These are phyloP conservation scores for Conringia planisiliqua DNA, from an alignment of 345 rosid species.

Conservation along the genomic window DNA sequence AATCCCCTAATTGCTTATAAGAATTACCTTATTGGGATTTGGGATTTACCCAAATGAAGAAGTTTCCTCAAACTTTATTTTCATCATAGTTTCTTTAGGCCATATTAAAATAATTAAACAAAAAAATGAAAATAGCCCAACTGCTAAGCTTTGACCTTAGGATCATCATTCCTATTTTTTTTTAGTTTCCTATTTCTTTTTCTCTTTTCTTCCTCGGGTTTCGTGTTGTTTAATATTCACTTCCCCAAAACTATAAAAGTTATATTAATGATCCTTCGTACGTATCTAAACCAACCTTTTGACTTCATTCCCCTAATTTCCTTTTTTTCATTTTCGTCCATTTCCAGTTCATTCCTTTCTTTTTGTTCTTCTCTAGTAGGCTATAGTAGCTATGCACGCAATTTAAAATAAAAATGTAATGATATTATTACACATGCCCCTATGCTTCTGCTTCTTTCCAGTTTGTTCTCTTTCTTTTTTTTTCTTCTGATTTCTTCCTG, in stretches of 20 bases:
- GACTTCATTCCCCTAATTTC: constrained; percentile 21
- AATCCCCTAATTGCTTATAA: constrained; percentile 6
- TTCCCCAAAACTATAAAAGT: constrained; percentile 12
- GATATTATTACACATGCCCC: constrained; percentile 28
- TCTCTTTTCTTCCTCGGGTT: neutral
- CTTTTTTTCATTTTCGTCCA: neutral
- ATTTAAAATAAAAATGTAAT: neutral
- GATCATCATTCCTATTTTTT: constrained; percentile 23
- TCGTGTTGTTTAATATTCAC: constrained; percentile 18
- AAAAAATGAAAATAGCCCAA: constrained; percentile 23
- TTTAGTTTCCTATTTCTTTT: neutral
- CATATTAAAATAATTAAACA: neutral
- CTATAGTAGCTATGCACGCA: neutral
- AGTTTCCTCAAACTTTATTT: constrained; percentile 21
- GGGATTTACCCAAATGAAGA: constrained; percentile 38
- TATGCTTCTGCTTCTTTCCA: constrained; percentile 24
- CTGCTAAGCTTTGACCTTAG: constrained; percentile 39
- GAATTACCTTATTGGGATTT: constrained; percentile 32
- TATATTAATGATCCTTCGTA: constrained; percentile 17
- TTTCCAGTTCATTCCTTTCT: neutral
- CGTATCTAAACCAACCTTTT: constrained; percentile 27
- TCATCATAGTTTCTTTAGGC: constrained; percentile 4
- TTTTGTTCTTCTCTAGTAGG: neutral
- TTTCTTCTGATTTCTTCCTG: constrained; percentile 22
- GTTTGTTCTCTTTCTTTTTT: constrained; percentile 27